Conservation (phyloP, 805 yeast species). For the Wickerhamomyces mucosus region DNA sequence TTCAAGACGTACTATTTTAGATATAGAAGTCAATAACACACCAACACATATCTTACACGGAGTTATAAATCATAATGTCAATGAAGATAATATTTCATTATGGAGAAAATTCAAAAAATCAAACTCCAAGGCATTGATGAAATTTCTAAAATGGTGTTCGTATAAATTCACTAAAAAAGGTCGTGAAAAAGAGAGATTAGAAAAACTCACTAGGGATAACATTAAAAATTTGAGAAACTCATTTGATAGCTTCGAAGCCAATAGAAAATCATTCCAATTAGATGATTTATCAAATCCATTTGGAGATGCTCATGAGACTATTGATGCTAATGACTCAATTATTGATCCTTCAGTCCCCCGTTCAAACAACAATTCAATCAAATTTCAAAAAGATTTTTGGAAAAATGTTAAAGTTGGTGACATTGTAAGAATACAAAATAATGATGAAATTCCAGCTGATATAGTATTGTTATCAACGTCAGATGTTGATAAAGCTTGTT, state of each 20-base stretch:
- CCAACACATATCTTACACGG: slow-evolving; percentile 54
- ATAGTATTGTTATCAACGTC: slow-evolving; percentile 54
- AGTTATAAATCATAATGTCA: slow-evolving; percentile 47
- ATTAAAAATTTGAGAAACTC: slow-evolving; percentile 24
- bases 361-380: slow-evolving; percentile 36
- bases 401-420: slow-evolving; percentile 70
- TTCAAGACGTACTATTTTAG: slow-evolving; percentile 61
- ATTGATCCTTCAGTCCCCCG: slow-evolving; percentile 54
- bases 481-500: slow-evolving; percentile 59
- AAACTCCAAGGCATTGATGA: slow-evolving; percentile 21
- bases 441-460: slow-evolving; percentile 81
- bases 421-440: slow-evolving; percentile 56
- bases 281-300: slow-evolving; percentile 24
- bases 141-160: slow-evolving; percentile 4
- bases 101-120: slow-evolving; percentile 68
- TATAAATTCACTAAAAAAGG: slow-evolving; percentile 26
- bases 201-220: slow-evolving; percentile 17
- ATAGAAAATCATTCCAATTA: slow-evolving; percentile 19
- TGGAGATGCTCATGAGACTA: slow-evolving; percentile 14
- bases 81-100: slow-evolving; percentile 49
- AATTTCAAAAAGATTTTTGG: slow-evolving; percentile 44
- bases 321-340: slow-evolving; percentile 35
- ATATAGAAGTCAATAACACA: slow-evolving; percentile 69
- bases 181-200: slow-evolving; percentile 23
- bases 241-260: slow-evolving; percentile 27